Evolutionary conservation across 2,329 filamentous ascomycete species (phyloP), one percentile per base, ranked within the genome.

Genomic region (Nigrograna mackinnonii): DNA sequence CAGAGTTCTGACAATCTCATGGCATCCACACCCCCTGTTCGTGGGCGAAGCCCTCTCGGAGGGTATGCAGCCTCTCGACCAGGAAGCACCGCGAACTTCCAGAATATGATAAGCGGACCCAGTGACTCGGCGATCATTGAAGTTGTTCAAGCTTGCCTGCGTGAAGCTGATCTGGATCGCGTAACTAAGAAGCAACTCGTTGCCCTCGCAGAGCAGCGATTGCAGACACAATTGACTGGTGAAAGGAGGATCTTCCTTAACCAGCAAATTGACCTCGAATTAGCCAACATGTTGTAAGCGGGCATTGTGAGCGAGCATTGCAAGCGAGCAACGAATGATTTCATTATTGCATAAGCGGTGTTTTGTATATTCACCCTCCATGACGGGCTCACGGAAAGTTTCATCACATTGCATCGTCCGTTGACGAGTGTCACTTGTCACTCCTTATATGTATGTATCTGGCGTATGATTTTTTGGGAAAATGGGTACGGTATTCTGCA

Each of bases 151-250:
- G 76, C 79, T 37, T 94, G 94, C 57, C 76, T 99, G 49, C 73
- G 79, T 13, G 92, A 96, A 60, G 91, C 96, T 1, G 92, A 99
- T 68, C 78, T 99, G 31, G 94, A 99, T 67, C 92, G 82, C n/a
- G 89, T 97, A 35, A 99, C 94, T 5, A 99, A 97, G 84, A 99
- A 99, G 76, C 92, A 97, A 73, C 73, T 83, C 66, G 75, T 75
- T 68, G 91, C 89, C 3, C 79, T 97, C 33, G 91, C 96, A 11
- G 94, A 99, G 74, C 91, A 96, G 75, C 83, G 91, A 59, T 73
- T 99, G 49, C 92, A 96, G 74, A 92, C 88, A 4, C 91, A 96
- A 67, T 78, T 97, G 44, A 78, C 82, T 1, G 91, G 91, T 17
- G 91, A 96, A 70, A 86, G 90, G 68, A 84, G 87, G 66, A 84